phyloP scores from a whole-genome alignment of 306 rosid genomes.

The Cucumis melo region DNA sequence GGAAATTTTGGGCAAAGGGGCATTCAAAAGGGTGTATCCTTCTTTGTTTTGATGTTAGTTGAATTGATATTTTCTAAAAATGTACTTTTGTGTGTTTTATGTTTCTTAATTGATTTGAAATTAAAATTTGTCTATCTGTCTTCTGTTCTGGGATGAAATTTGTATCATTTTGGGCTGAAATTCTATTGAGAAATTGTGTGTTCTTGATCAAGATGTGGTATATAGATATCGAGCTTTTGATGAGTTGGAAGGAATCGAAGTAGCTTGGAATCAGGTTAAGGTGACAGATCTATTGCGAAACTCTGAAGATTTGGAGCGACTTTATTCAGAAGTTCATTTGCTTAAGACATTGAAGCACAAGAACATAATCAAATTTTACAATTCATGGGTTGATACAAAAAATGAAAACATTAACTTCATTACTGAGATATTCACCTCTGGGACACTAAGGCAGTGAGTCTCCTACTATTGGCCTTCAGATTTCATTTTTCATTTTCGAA shows the following conservation, averaged over 20 bases:
- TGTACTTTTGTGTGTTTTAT: background rate
- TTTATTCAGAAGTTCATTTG: conserved; percentile 80
- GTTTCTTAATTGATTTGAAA: too few species aligned
- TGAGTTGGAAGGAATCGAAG: conserved; percentile 95
- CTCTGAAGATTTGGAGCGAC: conserved; percentile 77
- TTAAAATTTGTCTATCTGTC: too few species aligned
- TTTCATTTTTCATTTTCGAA: too few species aligned
- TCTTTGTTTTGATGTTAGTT: conserved; percentile 8
- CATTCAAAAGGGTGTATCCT: conserved; percentile 99
- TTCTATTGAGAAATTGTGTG: background rate
- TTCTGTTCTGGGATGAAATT: too few species aligned
- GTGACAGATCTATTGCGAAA: conserved; percentile 69
- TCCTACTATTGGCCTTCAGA: too few species aligned
- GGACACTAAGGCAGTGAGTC: too few species aligned
- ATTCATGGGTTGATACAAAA: too few species aligned
- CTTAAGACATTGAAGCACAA: too few species aligned
- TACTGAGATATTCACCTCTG: too few species aligned
- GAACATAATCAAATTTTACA: too few species aligned
- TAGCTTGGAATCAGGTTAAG: conserved; percentile 98
- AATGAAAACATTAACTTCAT: too few species aligned
- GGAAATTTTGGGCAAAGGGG: conserved; percentile 85
- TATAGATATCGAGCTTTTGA: conserved; percentile 90
- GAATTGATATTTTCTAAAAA: background rate
- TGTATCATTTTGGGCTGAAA: background rate
- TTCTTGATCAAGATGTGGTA: conserved; percentile 38